These are phyloP conservation scores for Solanum acaule DNA, from an alignment of 257 asterid species.

Conservation along the genomic window DNA sequence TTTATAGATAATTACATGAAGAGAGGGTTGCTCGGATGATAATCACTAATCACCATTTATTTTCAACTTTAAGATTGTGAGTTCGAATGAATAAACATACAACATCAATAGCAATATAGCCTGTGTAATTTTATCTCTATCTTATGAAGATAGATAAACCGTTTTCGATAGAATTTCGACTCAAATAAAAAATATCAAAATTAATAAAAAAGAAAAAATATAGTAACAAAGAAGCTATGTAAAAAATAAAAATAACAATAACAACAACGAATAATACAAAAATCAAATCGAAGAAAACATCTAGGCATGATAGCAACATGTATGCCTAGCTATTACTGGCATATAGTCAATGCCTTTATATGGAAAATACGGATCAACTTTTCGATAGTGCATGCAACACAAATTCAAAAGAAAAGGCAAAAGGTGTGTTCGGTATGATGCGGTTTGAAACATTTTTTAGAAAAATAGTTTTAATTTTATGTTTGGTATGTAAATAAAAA, in stretches of 20 bases:
- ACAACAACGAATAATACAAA: not conserved
- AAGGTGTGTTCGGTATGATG: not conserved
- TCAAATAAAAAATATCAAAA: too few relatives aligned
- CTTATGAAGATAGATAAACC: not conserved
- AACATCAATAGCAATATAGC: too few relatives aligned
- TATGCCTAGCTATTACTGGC: not conserved
- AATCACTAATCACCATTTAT: too few relatives aligned
- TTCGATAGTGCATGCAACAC: not conserved
- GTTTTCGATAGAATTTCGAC: too few relatives aligned
- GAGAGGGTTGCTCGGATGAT: too few relatives aligned
- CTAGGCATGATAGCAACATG: not conserved
- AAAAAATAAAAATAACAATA: too few relatives aligned
- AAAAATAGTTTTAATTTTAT: not conserved
- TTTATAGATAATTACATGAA: not conserved
- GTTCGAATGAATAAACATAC: too few relatives aligned
- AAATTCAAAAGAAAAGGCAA: not conserved
- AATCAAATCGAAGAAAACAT: not conserved
- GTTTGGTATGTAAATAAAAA: not conserved
- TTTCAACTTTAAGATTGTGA: too few relatives aligned
- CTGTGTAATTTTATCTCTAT: not conserved
- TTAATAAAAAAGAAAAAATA: too few relatives aligned
- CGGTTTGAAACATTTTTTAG: not conserved
- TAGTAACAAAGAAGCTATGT: not conserved
- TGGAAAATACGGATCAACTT: not conserved
- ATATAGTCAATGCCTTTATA: not conserved